Evolutionary conservation across 768 basidiomycete species (phyloP), one percentile per base, ranked within the genome.

Genomic region (Trametes cinnabarina): DNA sequence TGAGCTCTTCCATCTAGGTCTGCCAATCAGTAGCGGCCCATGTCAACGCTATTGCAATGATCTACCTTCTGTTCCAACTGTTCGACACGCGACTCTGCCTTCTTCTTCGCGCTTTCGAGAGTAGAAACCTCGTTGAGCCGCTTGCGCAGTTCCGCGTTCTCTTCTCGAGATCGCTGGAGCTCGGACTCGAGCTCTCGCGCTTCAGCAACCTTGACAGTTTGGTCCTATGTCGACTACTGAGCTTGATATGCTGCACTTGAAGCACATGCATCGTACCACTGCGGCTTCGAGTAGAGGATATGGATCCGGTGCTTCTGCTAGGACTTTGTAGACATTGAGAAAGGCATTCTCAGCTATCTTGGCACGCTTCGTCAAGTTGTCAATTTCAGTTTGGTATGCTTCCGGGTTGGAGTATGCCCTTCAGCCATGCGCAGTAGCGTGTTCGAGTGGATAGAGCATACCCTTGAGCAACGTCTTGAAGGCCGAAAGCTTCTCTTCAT

Each of bases 331-430:
- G 19, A 95, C 88, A 65, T 87, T 92, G n/a, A 98, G 78, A 73
- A 99, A 98, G 0, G 94, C 92, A 66, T 90, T 95, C 78, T 99
- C 97, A 10, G 94, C 90, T 22, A 82, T 74, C 70, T 98, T 98
- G 37, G 88, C 92, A 9, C 97, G 88, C 64, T 92, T 90, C 0
- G 96, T 98, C 63, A 99, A 84, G 68, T 78, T 88, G 77, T 99
- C 97, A 56, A 99, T 98, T 75, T 98, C 97, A 3, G 87, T 82
- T 73, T 98, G 96, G 77, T 98, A 98, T 1, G 94, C 94, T 94
- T 64, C 51, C 15, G 25, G 17, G 37, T 39, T 39, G 14, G n/a
- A 14, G 14, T 34, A 40, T 17, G 32, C 47, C 3, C 42, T 51
- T 12, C 12, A 28, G n/a, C 22, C 15, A 20, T n/a, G 10, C 19